Evolutionary conservation across 2,329 filamentous ascomycete species (phyloP).

Genomic region (Chrysosporium keratinophilum): DNA sequence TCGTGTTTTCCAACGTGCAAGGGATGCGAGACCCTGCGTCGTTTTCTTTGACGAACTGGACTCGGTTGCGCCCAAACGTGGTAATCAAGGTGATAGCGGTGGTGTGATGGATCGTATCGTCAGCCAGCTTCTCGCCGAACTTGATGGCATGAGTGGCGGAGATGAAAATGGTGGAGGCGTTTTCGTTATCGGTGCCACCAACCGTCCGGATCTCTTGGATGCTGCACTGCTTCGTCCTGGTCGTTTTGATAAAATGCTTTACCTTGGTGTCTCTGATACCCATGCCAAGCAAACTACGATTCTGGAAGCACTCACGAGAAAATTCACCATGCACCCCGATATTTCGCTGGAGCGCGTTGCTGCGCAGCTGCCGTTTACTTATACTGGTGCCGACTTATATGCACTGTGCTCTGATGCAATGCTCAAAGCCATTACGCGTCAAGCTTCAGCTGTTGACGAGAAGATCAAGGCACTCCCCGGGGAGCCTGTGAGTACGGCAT

Average conservation of each 20-base stretch:
- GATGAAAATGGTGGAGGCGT: slow-evolving; percentile 98
- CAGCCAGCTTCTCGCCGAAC: slow-evolving; percentile 94
- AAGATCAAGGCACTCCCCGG: slow-evolving; percentile 59
- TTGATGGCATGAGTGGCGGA: slow-evolving; percentile 95
- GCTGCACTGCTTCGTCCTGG: slow-evolving; percentile 95
- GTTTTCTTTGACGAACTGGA: slow-evolving; percentile 98
- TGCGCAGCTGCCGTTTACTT: slow-evolving; percentile 76
- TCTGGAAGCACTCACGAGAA: slow-evolving; percentile 83
- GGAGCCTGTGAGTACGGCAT: slow-evolving; percentile 64
- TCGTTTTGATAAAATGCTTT: slow-evolving; percentile 96
- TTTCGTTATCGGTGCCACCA: slow-evolving; percentile 97
- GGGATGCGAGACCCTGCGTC: slow-evolving; percentile 92
- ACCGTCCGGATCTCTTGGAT: slow-evolving; percentile 96
- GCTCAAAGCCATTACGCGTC: slow-evolving; percentile 94
- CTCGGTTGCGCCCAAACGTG: slow-evolving; percentile 98
- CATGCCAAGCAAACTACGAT: slow-evolving; percentile 95
- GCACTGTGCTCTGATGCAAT: slow-evolving; percentile 95
- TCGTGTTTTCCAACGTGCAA: slow-evolving; percentile 99
- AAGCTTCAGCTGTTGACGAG: slow-evolving; percentile 70
- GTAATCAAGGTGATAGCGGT: slow-evolving; percentile 88
- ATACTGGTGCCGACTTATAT: slow-evolving; percentile 95
- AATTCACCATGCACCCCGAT: slow-evolving; percentile 74
- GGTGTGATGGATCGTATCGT: slow-evolving; percentile 98
- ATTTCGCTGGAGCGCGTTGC: slow-evolving; percentile 68
- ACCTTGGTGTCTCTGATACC: slow-evolving; percentile 90